These are phyloP conservation scores for Solanum etuberosum DNA, from an alignment of 257 asterid genomes.

Conservation along the genomic window DNA sequence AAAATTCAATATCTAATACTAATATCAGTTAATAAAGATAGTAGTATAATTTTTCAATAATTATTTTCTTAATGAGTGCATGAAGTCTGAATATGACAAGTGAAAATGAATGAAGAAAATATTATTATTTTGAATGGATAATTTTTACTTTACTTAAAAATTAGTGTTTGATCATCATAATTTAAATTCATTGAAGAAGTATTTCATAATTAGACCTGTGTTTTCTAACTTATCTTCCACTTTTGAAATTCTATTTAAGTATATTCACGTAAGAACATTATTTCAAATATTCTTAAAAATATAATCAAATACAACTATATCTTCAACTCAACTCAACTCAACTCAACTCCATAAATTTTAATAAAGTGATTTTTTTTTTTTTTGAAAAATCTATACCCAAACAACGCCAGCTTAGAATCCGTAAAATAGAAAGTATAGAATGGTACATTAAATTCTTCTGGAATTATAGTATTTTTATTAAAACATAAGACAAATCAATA, in stretches of 20 bases:
- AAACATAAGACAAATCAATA: background rate
- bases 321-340: too few relatives aligned
- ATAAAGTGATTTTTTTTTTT: too few relatives aligned
- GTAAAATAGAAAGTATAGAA: background rate
- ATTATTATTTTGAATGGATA: too few relatives aligned
- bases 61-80: too few relatives aligned
- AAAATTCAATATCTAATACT: too few relatives aligned
- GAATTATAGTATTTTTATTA: too few relatives aligned
- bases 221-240: background rate
- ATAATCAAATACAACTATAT: background rate
- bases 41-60: too few relatives aligned
- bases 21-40: too few relatives aligned
- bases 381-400: background rate
- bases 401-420: background rate
- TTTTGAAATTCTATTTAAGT: background rate
- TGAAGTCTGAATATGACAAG: too few relatives aligned
- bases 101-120: too few relatives aligned
- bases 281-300: background rate
- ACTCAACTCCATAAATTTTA: too few relatives aligned
- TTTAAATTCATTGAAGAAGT: background rate
- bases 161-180: background rate
- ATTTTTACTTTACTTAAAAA: background rate
- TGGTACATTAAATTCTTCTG: background rate
- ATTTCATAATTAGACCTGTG: background rate
- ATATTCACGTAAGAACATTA: background rate